Evolutionary conservation across 441 rosid species (phyloP).

Genomic region (Bocquillonia castaneifolia): DNA sequence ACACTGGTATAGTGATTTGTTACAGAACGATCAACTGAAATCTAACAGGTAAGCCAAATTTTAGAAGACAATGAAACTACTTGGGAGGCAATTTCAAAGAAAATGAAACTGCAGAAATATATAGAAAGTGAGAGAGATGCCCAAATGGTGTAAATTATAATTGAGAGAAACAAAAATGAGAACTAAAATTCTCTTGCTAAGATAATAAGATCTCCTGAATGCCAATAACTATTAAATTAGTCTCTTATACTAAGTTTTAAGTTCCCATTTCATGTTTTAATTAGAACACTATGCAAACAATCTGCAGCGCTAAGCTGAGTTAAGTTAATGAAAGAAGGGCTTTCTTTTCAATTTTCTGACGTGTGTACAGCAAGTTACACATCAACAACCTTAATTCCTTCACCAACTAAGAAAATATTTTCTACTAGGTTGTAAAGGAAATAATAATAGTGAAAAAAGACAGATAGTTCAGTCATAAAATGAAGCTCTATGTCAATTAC

Average conservation of each 20-base stretch:
- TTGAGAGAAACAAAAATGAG: not conserved
- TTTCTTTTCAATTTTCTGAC: not conserved
- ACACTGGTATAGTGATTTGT: not conserved
- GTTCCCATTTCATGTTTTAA: not conserved
- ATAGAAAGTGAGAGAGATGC: not conserved
- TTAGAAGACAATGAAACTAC: not conserved
- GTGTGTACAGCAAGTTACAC: not conserved
- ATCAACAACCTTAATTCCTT: not conserved
- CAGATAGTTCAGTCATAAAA: not conserved
- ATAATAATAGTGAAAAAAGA: not conserved
- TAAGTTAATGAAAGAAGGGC: not conserved
- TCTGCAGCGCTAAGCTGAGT: not conserved
- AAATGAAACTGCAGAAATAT: not conserved
- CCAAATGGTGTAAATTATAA: not conserved
- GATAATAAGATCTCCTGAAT: not conserved
- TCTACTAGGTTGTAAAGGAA: not conserved
- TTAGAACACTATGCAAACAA: not conserved
- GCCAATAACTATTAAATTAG: not conserved
- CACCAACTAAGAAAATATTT: too few relatives aligned
- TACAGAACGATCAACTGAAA: not conserved
- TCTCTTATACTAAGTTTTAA: not conserved
- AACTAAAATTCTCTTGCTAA: not conserved
- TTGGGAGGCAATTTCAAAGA: not conserved
- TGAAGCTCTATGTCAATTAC: conserved; percentile 29
- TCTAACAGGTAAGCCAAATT: not conserved